These are phyloP conservation scores for Apiotrichum gracile DNA, from an alignment of 1,284 basidiomycete species.

Conservation along the genomic window DNA sequence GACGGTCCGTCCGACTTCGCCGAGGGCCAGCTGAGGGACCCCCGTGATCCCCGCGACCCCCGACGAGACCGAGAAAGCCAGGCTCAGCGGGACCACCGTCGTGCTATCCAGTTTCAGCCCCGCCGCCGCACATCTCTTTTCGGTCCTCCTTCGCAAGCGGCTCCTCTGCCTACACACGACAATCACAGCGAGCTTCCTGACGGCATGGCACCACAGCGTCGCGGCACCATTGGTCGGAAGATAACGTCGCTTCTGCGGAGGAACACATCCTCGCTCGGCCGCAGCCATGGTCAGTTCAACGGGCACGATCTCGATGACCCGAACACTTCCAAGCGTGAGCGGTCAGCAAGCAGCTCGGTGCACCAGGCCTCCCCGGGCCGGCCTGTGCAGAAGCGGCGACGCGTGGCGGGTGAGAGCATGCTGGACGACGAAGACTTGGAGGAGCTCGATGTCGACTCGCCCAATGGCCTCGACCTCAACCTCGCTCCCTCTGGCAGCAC, in stretches of 20 bases:
- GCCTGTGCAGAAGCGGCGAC: slow-evolving; percentile 6
- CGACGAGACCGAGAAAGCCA: no score
- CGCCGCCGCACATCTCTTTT: no score
- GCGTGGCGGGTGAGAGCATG: not conserved
- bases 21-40: no score
- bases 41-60: no score
- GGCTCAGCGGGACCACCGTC: no score
- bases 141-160: no score
- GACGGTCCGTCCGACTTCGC: no score
- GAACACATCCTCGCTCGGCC: not conserved
- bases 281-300: not conserved
- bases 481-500: not conserved
- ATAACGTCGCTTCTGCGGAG: not conserved
- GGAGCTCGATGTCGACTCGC: not conserved
- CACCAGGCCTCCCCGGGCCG: slow-evolving; percentile 3
- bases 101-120: no score
- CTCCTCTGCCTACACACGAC: no score
- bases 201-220: no score
- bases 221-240: no score
- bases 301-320: not conserved
- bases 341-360: slow-evolving; percentile 6
- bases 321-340: slow-evolving; percentile 10
- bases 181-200: no score
- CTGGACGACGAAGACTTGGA: slow-evolving; percentile 4
- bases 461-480: not conserved